Percentiles rank a stretch among this genome's conserved stretches.
Conservation (phyloP, 2,329 filamentous ascomycete genomes). For the Celoporthe dispersa region DNA sequence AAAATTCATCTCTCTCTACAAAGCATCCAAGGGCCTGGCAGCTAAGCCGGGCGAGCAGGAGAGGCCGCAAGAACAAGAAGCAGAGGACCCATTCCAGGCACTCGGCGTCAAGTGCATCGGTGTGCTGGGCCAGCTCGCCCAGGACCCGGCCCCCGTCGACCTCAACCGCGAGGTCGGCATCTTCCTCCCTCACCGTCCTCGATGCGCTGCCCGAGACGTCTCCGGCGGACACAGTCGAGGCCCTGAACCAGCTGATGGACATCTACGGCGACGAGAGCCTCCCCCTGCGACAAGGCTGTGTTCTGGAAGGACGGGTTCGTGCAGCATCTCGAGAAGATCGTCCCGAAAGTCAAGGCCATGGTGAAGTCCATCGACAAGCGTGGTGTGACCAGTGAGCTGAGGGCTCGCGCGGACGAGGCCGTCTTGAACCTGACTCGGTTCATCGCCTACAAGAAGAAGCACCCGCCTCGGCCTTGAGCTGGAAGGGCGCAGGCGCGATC, state of each 20-base stretch:
- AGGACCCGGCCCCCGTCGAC: constrained; percentile 55
- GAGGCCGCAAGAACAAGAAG: constrained; percentile 35
- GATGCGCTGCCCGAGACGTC: constrained; percentile 56
- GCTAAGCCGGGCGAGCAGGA: constrained; percentile 23
- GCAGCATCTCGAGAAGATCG: constrained; percentile 58
- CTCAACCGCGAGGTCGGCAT: constrained; percentile 67
- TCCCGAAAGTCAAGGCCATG: constrained; percentile 59
- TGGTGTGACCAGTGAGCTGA: constrained; percentile 55
- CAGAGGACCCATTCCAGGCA: constrained; percentile 62
- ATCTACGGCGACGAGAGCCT: constrained; percentile 66
- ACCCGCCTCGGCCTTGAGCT: constrained; percentile 42
- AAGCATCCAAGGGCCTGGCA: constrained; percentile 54
- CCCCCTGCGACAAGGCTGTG: constrained; percentile 62
- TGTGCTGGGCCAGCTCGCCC: constrained; percentile 66
- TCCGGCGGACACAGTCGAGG: constrained; percentile 64
- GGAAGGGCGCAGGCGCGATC: background rate
- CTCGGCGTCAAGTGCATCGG: constrained; percentile 70
- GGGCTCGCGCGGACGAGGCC: constrained; percentile 63
- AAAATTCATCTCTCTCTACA: constrained; percentile 69
- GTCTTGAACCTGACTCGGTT: constrained; percentile 65
- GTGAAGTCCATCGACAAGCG: constrained; percentile 67
- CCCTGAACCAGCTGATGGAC: constrained; percentile 69
- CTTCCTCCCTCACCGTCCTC: constrained; percentile 63
- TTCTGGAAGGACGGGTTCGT: constrained; percentile 68
- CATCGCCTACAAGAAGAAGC: constrained; percentile 67